Evolutionary conservation across 495 filamentous ascomycete species (phyloP), one percentile per base, ranked within the genome.

Genomic region (Hypoxylon fuscum): DNA sequence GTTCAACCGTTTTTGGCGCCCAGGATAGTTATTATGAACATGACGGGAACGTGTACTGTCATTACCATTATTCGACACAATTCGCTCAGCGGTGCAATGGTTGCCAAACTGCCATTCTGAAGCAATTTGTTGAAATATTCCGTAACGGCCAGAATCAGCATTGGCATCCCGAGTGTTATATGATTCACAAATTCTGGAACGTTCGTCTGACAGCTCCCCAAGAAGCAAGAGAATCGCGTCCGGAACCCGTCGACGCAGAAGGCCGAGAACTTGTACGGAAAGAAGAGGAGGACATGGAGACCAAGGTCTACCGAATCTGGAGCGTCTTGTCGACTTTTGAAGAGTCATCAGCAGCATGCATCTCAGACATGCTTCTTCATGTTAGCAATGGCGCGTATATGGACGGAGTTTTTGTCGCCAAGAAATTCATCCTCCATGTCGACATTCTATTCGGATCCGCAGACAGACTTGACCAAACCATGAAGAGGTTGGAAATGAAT

Each of bases 101-200:
- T 29, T 99, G 96, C 70, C 92, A 96, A 61, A 97, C 92, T 4
- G 89, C 95, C n/a, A 99, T 99, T 53, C 81, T 99, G 17, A 99
- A 99, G 76, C 96, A 99, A 71, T 99, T 99, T 69, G 96, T 99
- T 21, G 95, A 99, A 74, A 97, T 99, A 58, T 98, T 93, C 75
- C 87, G 96, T 45, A 97, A 98, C 73, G 94, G 95, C 0, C 88
- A 96, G 71, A 96, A 98, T 70, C 96, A 99, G 71, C 96, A 99
- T 68, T 99, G 96, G 96, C 96, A 99, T 70, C 96, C 96, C 2
- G 96, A 99, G 73, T 99, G 96, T 75, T 99, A 99, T 73, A 99
- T 98, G 95, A 99, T 99, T 38, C 96, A 99, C 75, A 99, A 99
- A 71, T 99, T 98, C 77, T 99, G 96, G 96, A 99, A 97, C 72